phyloP scores from a whole-genome alignment of 495 filamentous ascomycete genomes.

The Hyaloscypha bicolor region DNA sequence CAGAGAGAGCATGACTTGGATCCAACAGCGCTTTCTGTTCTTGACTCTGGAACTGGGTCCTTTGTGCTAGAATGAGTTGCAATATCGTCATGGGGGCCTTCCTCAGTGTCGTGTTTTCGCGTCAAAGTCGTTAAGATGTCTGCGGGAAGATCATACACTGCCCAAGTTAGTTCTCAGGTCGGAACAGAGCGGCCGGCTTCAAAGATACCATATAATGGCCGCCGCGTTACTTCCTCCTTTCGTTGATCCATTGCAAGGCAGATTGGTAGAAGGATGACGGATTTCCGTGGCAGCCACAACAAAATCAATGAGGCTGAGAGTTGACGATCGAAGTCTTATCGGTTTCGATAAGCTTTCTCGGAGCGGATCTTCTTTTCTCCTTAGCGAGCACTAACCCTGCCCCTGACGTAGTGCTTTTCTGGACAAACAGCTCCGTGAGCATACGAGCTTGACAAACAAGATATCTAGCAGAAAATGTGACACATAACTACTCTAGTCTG shows the following conservation, averaged over 20 bases:
- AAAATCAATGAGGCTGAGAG: not conserved
- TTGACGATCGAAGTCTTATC: constrained; percentile 11
- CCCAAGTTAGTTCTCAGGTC: constrained; percentile 21
- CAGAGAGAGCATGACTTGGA: constrained; percentile 85
- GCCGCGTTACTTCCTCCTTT: constrained; percentile 58
- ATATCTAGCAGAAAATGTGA: not conserved
- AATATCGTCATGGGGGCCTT: constrained; percentile 17
- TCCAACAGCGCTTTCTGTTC: constrained; percentile 45
- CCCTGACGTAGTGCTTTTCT: constrained; percentile 13
- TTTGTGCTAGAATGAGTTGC: constrained; percentile 35
- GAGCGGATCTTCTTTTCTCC: constrained; percentile 7
- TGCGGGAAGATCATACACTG: constrained; percentile 85
- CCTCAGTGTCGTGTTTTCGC: constrained; percentile 50
- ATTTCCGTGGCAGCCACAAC: not conserved
- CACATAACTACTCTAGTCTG: constrained; percentile 1
- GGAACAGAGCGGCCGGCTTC: constrained; percentile 1
- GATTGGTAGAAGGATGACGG: not conserved
- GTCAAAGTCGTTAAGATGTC: constrained; percentile 73
- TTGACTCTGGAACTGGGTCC: constrained; percentile 35
- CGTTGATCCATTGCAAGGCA: constrained; percentile 33
- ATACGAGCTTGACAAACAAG: not conserved
- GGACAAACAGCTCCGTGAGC: not conserved
- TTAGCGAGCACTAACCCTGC: not conserved
- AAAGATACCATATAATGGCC: constrained; percentile 64
- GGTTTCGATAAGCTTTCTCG: constrained; percentile 11